Percentiles rank a stretch among this genome's conserved stretches.
Conservation (phyloP, 2,329 filamentous ascomycete genomes). For the Aspergillus fumigatiaffinis region DNA sequence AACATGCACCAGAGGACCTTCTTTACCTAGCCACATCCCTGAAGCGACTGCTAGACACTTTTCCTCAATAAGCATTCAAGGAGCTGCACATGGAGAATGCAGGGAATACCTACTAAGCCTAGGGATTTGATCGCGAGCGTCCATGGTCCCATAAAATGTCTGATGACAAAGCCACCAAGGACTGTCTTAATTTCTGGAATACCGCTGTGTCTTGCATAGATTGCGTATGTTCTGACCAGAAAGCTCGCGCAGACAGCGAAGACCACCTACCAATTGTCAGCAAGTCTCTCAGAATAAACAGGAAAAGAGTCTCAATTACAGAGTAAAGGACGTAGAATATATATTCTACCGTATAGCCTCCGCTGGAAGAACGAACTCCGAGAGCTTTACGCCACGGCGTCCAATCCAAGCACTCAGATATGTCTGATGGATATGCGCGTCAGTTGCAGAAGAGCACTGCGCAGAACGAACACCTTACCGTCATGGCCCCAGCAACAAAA, state of each 20-base stretch:
- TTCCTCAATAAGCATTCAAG: constrained; percentile 18
- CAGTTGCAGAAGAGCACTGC: constrained; percentile 11
- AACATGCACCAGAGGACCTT: constrained; percentile 91
- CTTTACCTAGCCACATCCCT: constrained; percentile 94
- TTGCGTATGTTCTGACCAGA: constrained; percentile 77
- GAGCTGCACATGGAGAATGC: background rate
- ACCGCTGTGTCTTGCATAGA: constrained; percentile 89
- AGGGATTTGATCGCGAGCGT: constrained; percentile 86
- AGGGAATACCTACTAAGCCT: constrained; percentile 60
- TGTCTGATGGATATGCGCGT: constrained; percentile 43
- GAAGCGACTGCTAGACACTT: constrained; percentile 87
- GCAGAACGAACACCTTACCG: constrained; percentile 32
- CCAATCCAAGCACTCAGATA: constrained; percentile 82
- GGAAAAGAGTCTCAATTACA: constrained; percentile 48
- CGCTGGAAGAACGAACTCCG: constrained; percentile 60
- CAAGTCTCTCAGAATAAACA: background rate
- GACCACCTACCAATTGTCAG: constrained; percentile 53
- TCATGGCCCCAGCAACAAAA: constrained; percentile 96
- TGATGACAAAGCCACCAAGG: constrained; percentile 88
- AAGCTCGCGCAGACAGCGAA: constrained; percentile 75
- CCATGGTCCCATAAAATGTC: constrained; percentile 80
- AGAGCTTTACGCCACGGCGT: constrained; percentile 76
- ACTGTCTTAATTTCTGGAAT: constrained; percentile 98
- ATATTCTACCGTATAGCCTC: constrained; percentile 80
- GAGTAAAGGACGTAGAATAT: constrained; percentile 82